phyloP scores from a whole-genome alignment of 1,284 basidiomycete species.

The Naganishia liquefaciens region DNA sequence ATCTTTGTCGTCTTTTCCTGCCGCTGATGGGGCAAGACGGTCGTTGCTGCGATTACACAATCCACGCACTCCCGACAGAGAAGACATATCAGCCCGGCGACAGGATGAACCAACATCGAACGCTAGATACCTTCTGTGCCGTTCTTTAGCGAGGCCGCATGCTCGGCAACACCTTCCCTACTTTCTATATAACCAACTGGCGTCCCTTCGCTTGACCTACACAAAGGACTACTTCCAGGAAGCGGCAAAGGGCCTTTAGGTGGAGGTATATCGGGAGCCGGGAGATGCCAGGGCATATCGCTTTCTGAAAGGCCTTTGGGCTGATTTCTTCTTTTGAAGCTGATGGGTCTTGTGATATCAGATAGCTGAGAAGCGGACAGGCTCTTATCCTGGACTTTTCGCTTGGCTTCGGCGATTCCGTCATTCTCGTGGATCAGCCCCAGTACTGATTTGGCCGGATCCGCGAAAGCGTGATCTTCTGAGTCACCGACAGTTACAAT shows the following conservation, averaged over 20 bases:
- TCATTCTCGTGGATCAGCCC: conserved; percentile 7
- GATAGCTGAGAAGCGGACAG: background rate
- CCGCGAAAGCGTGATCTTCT: background rate
- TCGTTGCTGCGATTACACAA: too few species aligned
- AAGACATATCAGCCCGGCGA: too few species aligned
- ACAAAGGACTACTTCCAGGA: background rate
- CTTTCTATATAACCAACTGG: background rate
- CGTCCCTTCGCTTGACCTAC: background rate
- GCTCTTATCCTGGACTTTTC: background rate
- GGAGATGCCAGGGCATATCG: background rate
- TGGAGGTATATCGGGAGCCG: conserved; percentile 1
- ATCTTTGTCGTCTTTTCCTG: background rate
- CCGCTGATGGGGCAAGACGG: too few species aligned
- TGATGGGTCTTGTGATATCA: background rate
- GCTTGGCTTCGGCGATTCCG: background rate
- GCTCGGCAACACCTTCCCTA: too few species aligned
- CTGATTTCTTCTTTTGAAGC: conserved; percentile 10
- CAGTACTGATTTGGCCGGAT: background rate
- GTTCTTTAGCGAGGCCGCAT: background rate
- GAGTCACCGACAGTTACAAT: background rate
- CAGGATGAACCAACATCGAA: too few species aligned
- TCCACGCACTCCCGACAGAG: too few species aligned
- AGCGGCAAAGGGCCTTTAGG: conserved; percentile 21
- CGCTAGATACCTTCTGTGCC: background rate
- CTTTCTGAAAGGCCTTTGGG: conserved; percentile 15